These are phyloP conservation scores for Stentor coeruleus DNA, from an alignment of 73 alveolate genomes.

Conservation along the genomic window DNA sequence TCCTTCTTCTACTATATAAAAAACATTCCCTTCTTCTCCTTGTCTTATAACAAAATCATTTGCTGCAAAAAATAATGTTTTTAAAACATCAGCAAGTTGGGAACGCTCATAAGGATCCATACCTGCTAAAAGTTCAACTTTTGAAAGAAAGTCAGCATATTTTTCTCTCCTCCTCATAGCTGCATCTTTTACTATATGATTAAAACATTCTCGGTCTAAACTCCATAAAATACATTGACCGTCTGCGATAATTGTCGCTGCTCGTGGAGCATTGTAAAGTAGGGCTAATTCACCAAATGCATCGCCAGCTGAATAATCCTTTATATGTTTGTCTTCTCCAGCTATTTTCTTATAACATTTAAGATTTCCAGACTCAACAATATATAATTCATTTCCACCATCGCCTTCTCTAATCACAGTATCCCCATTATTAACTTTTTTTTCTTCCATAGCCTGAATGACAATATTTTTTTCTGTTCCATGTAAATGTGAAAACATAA, in stretches of 20 bases:
- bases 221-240: constrained; percentile 71
- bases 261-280: constrained; percentile 77
- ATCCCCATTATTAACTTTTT: constrained; percentile 40
- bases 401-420: constrained; percentile 62
- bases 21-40: constrained; percentile 94
- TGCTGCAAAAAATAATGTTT: constrained; percentile 59
- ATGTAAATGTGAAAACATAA: constrained; percentile 67
- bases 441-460: constrained; percentile 92
- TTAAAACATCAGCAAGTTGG: constrained; percentile 93
- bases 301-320: constrained; percentile 57
- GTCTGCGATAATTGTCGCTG: constrained; percentile 81
- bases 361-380: constrained; percentile 73
- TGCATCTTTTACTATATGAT: constrained; percentile 84
- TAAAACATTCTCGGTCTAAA: constrained; percentile 93
- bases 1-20: constrained; percentile 95
- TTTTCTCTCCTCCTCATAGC: constrained; percentile 88
- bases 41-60: constrained; percentile 62
- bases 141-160: constrained; percentile 76
- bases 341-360: constrained; percentile 53
- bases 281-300: constrained; percentile 84
- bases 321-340: constrained; percentile 21
- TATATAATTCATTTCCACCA: constrained; percentile 67
- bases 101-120: constrained; percentile 96
- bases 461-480: constrained; percentile 72
- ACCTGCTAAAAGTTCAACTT: constrained; percentile 56